These are phyloP conservation scores for Apophysomyces ossiformis DNA, from an alignment of 371 early-diverging fungal genomes.

Conservation along the genomic window DNA sequence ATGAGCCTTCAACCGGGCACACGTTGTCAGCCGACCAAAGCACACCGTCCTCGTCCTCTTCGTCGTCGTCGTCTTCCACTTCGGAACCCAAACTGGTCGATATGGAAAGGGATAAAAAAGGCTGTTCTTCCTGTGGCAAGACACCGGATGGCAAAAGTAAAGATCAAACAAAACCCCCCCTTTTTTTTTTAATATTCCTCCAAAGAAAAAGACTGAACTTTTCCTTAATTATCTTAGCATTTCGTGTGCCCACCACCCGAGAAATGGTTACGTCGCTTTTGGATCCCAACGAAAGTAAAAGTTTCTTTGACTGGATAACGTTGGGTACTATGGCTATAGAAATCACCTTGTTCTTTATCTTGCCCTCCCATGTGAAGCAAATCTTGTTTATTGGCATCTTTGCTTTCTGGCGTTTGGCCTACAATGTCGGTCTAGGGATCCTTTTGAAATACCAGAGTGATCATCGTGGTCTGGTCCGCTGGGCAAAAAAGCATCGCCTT, in stretches of 20 bases:
- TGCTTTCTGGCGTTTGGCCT: slow-evolving; percentile 75
- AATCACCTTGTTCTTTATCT: slow-evolving; percentile 56
- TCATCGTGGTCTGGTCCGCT: slow-evolving; percentile 62
- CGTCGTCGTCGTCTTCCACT: not conserved
- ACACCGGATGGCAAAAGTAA: slow-evolving; percentile 64
- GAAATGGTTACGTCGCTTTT: slow-evolving; percentile 70
- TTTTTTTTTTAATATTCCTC: too few species aligned
- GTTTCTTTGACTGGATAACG: slow-evolving; percentile 72
- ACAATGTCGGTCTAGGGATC: slow-evolving; percentile 82
- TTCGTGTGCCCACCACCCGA: slow-evolving; percentile 66
- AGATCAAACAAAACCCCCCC: not conserved
- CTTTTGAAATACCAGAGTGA: slow-evolving; percentile 78
- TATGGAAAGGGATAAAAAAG: slow-evolving; percentile 37
- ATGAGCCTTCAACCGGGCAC: not conserved
- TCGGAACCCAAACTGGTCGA: slow-evolving; percentile 3
- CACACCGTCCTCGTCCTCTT: not conserved
- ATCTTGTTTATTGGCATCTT: slow-evolving; percentile 57
- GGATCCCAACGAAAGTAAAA: slow-evolving; percentile 61
- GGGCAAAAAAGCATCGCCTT: slow-evolving; percentile 54
- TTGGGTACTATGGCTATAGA: slow-evolving; percentile 62
- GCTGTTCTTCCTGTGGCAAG: slow-evolving; percentile 58
- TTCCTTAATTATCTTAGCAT: slow-evolving; percentile 31
- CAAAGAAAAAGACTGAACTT: not conserved
- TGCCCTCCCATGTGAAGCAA: slow-evolving; percentile 47
- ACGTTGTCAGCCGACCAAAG: not conserved